Evolutionary conservation across 352 stramenopile genomes (phyloP), one percentile per base, ranked within the genome.

Genomic region (Thalassiosira exigua): DNA sequence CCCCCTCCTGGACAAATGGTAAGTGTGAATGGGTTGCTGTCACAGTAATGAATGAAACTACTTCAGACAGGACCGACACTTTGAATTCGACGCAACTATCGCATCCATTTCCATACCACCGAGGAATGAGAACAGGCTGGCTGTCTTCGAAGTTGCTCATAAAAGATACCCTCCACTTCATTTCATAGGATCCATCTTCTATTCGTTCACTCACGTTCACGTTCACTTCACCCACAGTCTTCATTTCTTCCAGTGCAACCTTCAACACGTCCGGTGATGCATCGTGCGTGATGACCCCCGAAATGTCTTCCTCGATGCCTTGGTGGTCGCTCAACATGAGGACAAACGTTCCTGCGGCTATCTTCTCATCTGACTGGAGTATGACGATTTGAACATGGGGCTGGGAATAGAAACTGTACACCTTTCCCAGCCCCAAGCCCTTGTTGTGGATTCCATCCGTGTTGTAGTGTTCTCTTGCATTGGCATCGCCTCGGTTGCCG

Each of bases 191-290:
- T 19, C 69, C 65, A 21, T n/a, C 59, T 51, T 65, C 53, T n/a
- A 81, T 74, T 3, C 48, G 7, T 69, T 79, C 62, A 33, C 39
- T 67, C 17, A 39, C 59, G 67, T 78, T 69, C 51, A 81, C 58
- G 12, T 97, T 89, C 0, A 98, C 90, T 26, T 97, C 77, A 29
- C 85, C 74, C 9, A 98, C 46, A 64, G 85, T 95, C 24, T 7
- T 44, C 41, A 82, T 82, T 14, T 86, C 88, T 79, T 98, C 92
- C 0, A 98, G 57, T 2, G 90, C 95, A 0, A 80, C 69, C 66
- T 96, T 95, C 41, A 98, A 84, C 0, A 89, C 83, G 4, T 46
- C 64, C 11, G 94, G 74, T 0, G 93, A 91, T 9, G 94, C 86
- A 21, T 91, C 70, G 54, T 84, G 64, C 32, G 11, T n/a, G 51